Evolutionary conservation across 768 basidiomycete genomes (phyloP).

Genomic region (Boletus sp.): DNA sequence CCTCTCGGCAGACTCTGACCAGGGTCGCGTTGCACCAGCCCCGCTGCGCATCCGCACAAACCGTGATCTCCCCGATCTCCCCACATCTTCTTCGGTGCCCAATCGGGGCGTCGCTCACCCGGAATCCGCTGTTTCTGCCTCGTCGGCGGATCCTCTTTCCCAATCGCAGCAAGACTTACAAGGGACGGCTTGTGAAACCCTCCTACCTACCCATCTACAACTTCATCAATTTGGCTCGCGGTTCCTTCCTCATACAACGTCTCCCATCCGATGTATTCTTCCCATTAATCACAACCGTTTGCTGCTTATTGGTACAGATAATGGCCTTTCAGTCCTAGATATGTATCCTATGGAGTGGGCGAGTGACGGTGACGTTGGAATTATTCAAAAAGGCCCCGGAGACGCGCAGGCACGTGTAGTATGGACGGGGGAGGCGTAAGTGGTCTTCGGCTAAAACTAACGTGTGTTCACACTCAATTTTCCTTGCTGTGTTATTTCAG

Average conservation of each 20-base stretch:
- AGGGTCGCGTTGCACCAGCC: slow-evolving; percentile 8
- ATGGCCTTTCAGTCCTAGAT: slow-evolving; percentile 78
- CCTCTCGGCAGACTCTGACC: slow-evolving; percentile 3
- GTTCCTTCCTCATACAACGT: slow-evolving; percentile 77
- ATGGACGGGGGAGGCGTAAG: slow-evolving; percentile 79
- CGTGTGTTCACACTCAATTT: neutral
- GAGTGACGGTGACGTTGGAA: slow-evolving; percentile 40
- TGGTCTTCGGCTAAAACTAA: slow-evolving; percentile 2
- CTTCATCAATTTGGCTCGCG: slow-evolving; percentile 82
- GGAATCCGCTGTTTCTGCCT: slow-evolving; percentile 11
- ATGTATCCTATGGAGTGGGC: slow-evolving; percentile 75
- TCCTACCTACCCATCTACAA: slow-evolving; percentile 64
- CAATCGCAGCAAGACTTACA: slow-evolving; percentile 34
- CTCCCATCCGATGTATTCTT: slow-evolving; percentile 72
- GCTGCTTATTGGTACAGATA: slow-evolving; percentile 76
- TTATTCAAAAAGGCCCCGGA: slow-evolving; percentile 56
- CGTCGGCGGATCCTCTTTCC: slow-evolving; percentile 28
- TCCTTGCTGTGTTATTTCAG: slow-evolving; percentile 35
- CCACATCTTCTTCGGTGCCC: slow-evolving; percentile 13
- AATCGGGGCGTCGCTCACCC: slow-evolving; percentile 1
- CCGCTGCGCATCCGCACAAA: slow-evolving; percentile 48
- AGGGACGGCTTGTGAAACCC: slow-evolving; percentile 44
- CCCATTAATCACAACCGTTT: slow-evolving; percentile 64
- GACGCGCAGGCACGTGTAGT: slow-evolving; percentile 67
- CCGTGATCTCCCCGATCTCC: slow-evolving; percentile 30